A percentile compares a stretch with the other conserved stretches of the same genome.
These are phyloP conservation scores for Colletotrichum cuscutae DNA, from an alignment of 2,329 filamentous ascomycete genomes.

Conservation along the genomic window DNA sequence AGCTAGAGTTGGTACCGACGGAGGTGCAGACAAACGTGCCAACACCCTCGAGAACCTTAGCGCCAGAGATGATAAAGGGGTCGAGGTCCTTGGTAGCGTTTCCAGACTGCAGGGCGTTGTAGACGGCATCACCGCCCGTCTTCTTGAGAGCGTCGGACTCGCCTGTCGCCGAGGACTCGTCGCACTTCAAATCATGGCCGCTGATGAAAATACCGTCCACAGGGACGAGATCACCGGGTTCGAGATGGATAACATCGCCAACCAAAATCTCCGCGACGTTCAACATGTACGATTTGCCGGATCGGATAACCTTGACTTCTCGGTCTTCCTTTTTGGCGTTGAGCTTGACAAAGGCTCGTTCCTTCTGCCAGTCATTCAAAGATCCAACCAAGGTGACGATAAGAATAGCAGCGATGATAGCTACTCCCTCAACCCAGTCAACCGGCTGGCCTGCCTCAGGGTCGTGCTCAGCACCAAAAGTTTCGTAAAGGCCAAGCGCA, in stretches of 20 bases:
- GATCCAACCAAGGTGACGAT: conserved; percentile 73
- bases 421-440: conserved; percentile 76
- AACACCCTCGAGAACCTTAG: conserved; percentile 63
- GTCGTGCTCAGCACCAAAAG: conserved; percentile 60
- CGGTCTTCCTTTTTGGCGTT: conserved; percentile 72
- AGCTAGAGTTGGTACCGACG: conserved; percentile 64
- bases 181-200: conserved; percentile 66
- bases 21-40: conserved; percentile 66
- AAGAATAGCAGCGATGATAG: conserved; percentile 72
- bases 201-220: conserved; percentile 77
- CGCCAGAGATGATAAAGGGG: conserved; percentile 71
- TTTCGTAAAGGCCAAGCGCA: conserved; percentile 74
- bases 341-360: conserved; percentile 71
- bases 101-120: conserved; percentile 60
- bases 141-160: conserved; percentile 80
- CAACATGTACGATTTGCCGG: conserved; percentile 71
- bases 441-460: conserved; percentile 54
- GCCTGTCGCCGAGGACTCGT: conserved; percentile 79
- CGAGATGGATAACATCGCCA: conserved; percentile 75
- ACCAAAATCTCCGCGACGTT: conserved; percentile 75
- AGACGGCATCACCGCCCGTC: conserved; percentile 67
- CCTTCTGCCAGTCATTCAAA: conserved; percentile 75
- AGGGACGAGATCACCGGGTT: conserved; percentile 76
- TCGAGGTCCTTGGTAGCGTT: conserved; percentile 63
- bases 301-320: conserved; percentile 73